A percentile compares a stretch with the other conserved stretches of the same genome.
These are phyloP conservation scores for Oryza meridionalis DNA, from an alignment of 176 grass and related monocot genomes.

Conservation along the genomic window DNA sequence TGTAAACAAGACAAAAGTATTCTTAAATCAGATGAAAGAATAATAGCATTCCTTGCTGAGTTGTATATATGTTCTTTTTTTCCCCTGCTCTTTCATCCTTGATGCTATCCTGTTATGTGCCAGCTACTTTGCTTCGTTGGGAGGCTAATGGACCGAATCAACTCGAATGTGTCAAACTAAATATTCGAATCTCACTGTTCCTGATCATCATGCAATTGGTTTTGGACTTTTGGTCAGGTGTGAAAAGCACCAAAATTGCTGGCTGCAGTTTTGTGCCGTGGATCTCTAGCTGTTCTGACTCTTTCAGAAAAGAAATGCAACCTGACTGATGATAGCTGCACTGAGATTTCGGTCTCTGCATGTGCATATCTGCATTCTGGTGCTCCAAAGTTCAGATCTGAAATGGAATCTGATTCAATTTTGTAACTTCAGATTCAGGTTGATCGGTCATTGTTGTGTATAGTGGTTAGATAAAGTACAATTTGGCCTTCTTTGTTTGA, in stretches of 20 bases:
- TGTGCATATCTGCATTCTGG: background rate
- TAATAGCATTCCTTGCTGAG: background rate
- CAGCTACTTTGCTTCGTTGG: constrained; percentile 30
- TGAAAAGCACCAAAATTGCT: background rate
- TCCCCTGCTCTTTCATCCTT: background rate
- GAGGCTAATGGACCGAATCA: constrained; percentile 32
- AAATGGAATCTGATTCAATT: background rate
- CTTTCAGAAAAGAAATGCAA: constrained; percentile 21
- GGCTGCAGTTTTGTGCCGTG: background rate
- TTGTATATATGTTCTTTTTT: background rate
- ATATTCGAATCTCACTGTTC: background rate
- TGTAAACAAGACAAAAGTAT: constrained; percentile 38
- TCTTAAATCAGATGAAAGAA: constrained; percentile 33
- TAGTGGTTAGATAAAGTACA: background rate
- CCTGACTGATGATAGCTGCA: background rate
- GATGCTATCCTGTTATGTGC: constrained; percentile 9
- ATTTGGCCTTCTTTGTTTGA: background rate
- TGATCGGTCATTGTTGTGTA: background rate
- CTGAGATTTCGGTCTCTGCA: background rate
- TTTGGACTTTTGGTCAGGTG: background rate
- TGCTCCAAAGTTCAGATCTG: background rate
- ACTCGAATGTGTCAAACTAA: background rate
- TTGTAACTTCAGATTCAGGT: constrained; percentile 3
- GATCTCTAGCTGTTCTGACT: background rate
- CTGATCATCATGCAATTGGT: constrained; percentile 15